Percentiles rank a stretch among this genome's conserved stretches.
Evolutionary conservation across 148 eudicot species (phyloP).

Genomic region (Vaccinium myrtillus): DNA sequence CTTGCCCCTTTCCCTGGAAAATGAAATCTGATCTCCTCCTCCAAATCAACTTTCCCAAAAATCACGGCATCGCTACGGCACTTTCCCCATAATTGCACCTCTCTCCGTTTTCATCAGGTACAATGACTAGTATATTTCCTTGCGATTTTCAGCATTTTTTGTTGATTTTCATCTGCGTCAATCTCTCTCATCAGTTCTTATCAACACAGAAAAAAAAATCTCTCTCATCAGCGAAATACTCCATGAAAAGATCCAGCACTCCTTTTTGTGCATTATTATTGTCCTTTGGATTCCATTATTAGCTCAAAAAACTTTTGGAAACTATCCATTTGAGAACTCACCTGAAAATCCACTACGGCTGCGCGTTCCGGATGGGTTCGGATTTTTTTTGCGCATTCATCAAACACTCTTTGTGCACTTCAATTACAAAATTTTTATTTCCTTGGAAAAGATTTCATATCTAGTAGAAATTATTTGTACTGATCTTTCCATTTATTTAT

Average conservation of each 20-base stretch:
- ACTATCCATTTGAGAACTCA: background rate
- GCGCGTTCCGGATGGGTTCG: no score
- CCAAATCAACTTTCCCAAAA: background rate
- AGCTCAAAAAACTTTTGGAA: background rate
- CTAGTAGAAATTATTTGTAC: background rate
- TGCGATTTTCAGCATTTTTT: no score
- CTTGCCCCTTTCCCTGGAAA: background rate
- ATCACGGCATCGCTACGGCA: background rate
- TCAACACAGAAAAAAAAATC: background rate
- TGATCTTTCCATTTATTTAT: background rate
- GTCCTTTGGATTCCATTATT: background rate
- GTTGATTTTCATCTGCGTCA: no score
- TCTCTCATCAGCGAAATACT: background rate
- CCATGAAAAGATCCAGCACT: background rate
- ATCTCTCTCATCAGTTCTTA: no score
- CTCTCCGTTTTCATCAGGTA: background rate
- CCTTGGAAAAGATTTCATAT: background rate
- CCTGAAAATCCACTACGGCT: no score
- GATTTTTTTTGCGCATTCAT: no score
- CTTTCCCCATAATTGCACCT: background rate
- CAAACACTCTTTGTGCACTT: no score
- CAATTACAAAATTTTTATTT: background rate
- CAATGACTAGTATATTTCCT: no score
- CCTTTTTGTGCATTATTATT: conserved; percentile 3
- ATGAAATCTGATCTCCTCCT: background rate